Evolutionary conservation across 1,139 yeast species (phyloP).

Genomic region (Kodamaea anthophila): DNA sequence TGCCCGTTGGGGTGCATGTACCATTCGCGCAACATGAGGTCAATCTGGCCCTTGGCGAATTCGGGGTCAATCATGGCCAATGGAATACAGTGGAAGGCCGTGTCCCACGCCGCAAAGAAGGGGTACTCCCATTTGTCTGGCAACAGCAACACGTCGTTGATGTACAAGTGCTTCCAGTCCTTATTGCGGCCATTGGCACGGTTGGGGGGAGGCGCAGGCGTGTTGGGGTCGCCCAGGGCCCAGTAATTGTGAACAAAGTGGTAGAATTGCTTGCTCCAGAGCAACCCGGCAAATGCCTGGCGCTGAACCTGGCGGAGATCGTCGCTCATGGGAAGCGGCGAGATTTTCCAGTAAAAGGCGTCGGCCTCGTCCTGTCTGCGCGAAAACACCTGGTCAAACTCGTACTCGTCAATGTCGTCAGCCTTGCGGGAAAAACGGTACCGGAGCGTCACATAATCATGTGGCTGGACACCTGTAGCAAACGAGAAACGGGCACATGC

Average conservation of each 20-base stretch:
- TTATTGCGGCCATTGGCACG: slow-evolving; percentile 78
- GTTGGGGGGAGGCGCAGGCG: slow-evolving; percentile 71
- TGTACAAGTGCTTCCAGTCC: slow-evolving; percentile 87
- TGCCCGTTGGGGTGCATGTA: slow-evolving; percentile 99
- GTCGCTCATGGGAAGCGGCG: slow-evolving; percentile 82
- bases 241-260: slow-evolving; percentile 84
- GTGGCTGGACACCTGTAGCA: slow-evolving; percentile 73
- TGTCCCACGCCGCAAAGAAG: slow-evolving; percentile 96
- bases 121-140: slow-evolving; percentile 99
- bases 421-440: slow-evolving; percentile 55
- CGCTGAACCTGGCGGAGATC: slow-evolving; percentile 82
- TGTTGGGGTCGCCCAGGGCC: slow-evolving; percentile 82
- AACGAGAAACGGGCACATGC: slow-evolving; percentile 79
- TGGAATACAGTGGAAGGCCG: slow-evolving; percentile 94
- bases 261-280: slow-evolving; percentile 94
- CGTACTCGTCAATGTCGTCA: slow-evolving; percentile 67
- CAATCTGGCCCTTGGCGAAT: slow-evolving; percentile 87
- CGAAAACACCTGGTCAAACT: slow-evolving; percentile 66
- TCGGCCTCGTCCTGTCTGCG: slow-evolving; percentile 87
- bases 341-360: slow-evolving; percentile 84
- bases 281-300: slow-evolving; percentile 90
- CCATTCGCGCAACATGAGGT: slow-evolving; percentile 89
- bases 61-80: slow-evolving; percentile 93
- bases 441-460: slow-evolving; percentile 83
- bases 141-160: slow-evolving; percentile 81